Percentiles rank a stretch among this genome's conserved stretches.
Evolutionary conservation across 768 basidiomycete genomes (phyloP).

Genomic region (Suillus discolor): DNA sequence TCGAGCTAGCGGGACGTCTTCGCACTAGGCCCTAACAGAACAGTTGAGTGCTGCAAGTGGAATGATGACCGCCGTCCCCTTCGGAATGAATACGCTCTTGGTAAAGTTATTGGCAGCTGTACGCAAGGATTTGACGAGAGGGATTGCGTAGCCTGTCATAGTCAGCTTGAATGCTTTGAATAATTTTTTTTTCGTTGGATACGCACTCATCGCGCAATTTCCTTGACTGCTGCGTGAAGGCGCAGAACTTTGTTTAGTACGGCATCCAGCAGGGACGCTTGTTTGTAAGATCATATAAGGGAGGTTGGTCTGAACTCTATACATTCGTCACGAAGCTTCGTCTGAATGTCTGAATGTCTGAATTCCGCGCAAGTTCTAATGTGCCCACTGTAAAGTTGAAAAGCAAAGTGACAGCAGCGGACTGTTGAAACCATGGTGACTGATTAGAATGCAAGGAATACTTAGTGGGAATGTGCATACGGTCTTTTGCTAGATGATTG

Average conservation of each 20-base stretch:
- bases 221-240: constrained; percentile 36
- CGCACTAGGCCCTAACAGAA: constrained; percentile 44
- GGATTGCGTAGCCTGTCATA: constrained; percentile 39
- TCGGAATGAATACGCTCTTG: constrained; percentile 36
- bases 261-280: constrained; percentile 45
- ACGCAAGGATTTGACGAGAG: constrained; percentile 35
- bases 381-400: constrained; percentile 32
- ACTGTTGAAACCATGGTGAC: constrained; percentile 6
- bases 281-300: constrained; percentile 35
- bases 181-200: background rate
- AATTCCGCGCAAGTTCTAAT: constrained; percentile 31
- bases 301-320: constrained; percentile 26
- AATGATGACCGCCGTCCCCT: constrained; percentile 39
- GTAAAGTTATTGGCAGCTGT: constrained; percentile 30
- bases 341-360: constrained; percentile 29
- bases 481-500: background rate
- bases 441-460: background rate
- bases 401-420: background rate
- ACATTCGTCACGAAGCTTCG: constrained; percentile 31
- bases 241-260: constrained; percentile 43
- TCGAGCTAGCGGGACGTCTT: constrained; percentile 47
- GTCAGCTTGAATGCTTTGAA: background rate
- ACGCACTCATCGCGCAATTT: constrained; percentile 36
- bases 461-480: background rate
- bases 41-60: constrained; percentile 45